phyloP scores from a whole-genome alignment of 1,284 basidiomycete species.

The Trametes hirsuta region DNA sequence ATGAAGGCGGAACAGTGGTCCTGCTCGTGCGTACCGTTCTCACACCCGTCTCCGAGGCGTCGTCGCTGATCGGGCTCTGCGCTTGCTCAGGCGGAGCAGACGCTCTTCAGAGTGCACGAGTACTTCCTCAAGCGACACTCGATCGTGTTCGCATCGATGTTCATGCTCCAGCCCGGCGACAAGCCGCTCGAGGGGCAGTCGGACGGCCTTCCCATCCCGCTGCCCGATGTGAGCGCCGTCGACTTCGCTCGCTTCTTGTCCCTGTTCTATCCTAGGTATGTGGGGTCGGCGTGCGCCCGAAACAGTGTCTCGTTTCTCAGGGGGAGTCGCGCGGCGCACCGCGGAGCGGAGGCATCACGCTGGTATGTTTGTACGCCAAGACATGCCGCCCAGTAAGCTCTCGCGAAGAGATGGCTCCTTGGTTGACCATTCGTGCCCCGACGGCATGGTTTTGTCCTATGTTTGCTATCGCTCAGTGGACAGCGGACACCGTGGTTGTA shows the following conservation, averaged over 20 bases:
- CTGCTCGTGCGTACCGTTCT: constrained; percentile 22
- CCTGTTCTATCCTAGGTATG: constrained; percentile 39
- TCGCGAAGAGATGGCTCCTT: too few relatives aligned
- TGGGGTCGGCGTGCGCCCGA: constrained; percentile 1
- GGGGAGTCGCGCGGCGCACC: too few relatives aligned
- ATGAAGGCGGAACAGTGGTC: constrained; percentile 24
- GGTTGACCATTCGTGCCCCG: too few relatives aligned
- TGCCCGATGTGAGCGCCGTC: constrained; percentile 31
- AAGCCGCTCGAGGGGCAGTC: constrained; percentile 30
- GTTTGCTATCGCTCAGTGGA: too few relatives aligned
- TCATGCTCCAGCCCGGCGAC: constrained; percentile 20
- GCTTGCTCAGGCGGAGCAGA: constrained; percentile 26
- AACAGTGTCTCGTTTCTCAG: neutral
- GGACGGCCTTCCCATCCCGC: constrained; percentile 37
- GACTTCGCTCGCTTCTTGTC: constrained; percentile 40
- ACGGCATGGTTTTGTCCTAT: too few relatives aligned
- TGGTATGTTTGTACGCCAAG: too few relatives aligned
- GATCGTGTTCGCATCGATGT: constrained; percentile 28
- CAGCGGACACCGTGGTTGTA: too few relatives aligned
- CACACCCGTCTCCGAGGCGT: neutral
- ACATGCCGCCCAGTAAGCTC: neutral
- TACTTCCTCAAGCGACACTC: constrained; percentile 32
- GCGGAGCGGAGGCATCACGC: too few relatives aligned
- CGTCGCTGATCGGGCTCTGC: too few relatives aligned
- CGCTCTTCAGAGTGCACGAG: constrained; percentile 32